A percentile compares a stretch with the other conserved stretches of the same genome.
Conservation (phyloP, 768 basidiomycete genomes). For the Leccinum rimulosum region DNA sequence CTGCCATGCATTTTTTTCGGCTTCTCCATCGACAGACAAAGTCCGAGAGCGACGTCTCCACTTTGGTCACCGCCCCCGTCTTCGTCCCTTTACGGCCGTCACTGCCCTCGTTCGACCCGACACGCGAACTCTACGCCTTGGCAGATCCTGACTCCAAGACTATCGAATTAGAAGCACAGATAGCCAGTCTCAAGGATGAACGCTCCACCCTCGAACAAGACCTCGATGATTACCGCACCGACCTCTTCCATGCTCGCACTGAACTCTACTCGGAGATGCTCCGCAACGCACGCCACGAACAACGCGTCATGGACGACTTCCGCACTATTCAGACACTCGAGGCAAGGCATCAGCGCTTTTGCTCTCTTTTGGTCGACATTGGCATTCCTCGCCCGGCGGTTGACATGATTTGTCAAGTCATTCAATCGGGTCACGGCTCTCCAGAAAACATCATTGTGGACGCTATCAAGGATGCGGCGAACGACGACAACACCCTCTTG, state of each 20-base stretch:
- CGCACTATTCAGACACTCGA: conserved; percentile 28
- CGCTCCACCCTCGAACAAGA: conserved; percentile 24
- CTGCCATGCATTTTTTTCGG: conserved; percentile 45
- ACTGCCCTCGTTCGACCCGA: conserved; percentile 26
- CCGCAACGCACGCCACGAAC: conserved; percentile 25
- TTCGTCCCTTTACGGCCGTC: conserved; percentile 23
- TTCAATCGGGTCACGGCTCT: conserved; percentile 29
- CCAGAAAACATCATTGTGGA: conserved; percentile 43
- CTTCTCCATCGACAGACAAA: conserved; percentile 47
- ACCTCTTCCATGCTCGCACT: conserved; percentile 29
- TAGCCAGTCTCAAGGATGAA: conserved; percentile 14
- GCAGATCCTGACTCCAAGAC: background rate
- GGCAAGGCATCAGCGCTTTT: conserved; percentile 23
- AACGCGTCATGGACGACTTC: conserved; percentile 22
- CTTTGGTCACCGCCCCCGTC: conserved; percentile 20
- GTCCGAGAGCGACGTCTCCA: conserved; percentile 42
- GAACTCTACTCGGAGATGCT: conserved; percentile 32
- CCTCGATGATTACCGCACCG: conserved; percentile 26
- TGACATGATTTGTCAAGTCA: conserved; percentile 20
- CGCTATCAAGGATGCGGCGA: conserved; percentile 42
- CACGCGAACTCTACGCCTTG: conserved; percentile 18
- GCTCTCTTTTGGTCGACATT: conserved; percentile 24
- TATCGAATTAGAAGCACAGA: conserved; percentile 12
- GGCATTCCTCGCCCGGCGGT: conserved; percentile 26
- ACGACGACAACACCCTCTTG: conserved; percentile 41